Conservation (phyloP, 306 rosid genomes). For the Calophaca sinica region DNA sequence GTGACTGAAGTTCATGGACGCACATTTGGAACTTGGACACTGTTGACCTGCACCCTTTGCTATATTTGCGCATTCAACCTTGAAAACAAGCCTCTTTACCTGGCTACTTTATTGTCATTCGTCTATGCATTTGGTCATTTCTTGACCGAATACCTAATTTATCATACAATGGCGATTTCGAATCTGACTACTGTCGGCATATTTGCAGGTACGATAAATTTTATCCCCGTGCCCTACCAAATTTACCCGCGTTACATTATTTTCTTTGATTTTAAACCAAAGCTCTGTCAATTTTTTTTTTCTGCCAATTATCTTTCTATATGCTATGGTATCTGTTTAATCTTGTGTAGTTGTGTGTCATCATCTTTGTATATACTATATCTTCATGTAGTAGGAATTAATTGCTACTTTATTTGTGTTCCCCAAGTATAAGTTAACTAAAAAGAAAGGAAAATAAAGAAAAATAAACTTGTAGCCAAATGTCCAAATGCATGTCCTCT, state of each 20-base stretch:
- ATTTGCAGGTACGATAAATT: slow-evolving; percentile 77
- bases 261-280: slow-evolving; percentile 26
- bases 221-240: slow-evolving; percentile 27
- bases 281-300: neutral
- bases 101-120: slow-evolving; percentile 83
- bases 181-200: slow-evolving; percentile 82
- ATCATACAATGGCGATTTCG: slow-evolving; percentile 75
- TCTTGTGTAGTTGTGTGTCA: neutral
- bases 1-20: slow-evolving; percentile 99
- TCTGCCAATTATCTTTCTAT: neutral
- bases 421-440: neutral
- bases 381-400: slow-evolving; percentile 34
- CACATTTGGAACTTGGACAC: slow-evolving; percentile 94
- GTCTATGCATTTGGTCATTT: slow-evolving; percentile 94
- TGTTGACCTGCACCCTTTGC: slow-evolving; percentile 95
- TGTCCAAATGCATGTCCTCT: slow-evolving; percentile 9
- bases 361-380: no score
- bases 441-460: neutral
- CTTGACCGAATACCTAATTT: slow-evolving; percentile 76
- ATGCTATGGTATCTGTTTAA: slow-evolving; percentile 7
- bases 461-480: slow-evolving; percentile 17
- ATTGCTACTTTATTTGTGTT: slow-evolving; percentile 11
- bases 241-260: slow-evolving; percentile 23
- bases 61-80: slow-evolving; percentile 92
- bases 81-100: slow-evolving; percentile 85